Percentiles rank a stretch among this genome's conserved stretches.
phyloP scores from a whole-genome alignment of 2,329 filamentous ascomycete genomes.

The Daldinia sp. region DNA sequence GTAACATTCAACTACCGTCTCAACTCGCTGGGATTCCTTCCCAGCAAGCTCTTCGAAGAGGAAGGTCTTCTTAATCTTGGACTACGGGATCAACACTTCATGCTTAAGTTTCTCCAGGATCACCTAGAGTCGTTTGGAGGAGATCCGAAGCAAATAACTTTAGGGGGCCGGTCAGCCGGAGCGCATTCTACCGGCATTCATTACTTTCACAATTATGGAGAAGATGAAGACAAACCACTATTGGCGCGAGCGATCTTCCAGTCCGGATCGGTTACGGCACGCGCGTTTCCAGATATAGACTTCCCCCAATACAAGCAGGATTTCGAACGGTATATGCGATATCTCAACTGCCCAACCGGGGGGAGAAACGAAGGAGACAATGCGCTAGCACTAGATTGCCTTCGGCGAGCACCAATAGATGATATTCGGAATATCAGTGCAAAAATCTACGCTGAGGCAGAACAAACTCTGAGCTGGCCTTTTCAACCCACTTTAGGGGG shows the following conservation, averaged over 20 bases:
- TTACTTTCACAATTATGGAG: constrained; percentile 14
- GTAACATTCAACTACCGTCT: constrained; percentile 14
- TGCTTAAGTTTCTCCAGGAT: constrained; percentile 12
- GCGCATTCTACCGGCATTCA: constrained; percentile 7
- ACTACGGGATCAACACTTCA: constrained; percentile 4
- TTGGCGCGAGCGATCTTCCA: constrained; percentile 13
- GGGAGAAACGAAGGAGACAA: not conserved
- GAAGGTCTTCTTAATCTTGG: constrained; percentile 14
- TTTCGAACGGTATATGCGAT: constrained; percentile 8
- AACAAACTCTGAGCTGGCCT: constrained; percentile 12
- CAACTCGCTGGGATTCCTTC: constrained; percentile 11
- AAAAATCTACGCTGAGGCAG: not conserved
- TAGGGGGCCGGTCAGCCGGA: constrained; percentile 1
- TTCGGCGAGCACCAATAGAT: not conserved
- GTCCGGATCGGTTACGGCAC: constrained; percentile 9
- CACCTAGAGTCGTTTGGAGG: constrained; percentile 10
- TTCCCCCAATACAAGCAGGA: constrained; percentile 12
- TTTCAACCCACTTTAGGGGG: constrained; percentile 8
- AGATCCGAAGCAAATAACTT: constrained; percentile 11
- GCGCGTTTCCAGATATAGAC: not conserved
- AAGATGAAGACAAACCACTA: constrained; percentile 6
- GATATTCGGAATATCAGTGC: not conserved
- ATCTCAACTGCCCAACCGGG: constrained; percentile 3
- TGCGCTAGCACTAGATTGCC: constrained; percentile 1
- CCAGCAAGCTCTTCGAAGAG: constrained; percentile 9